Base-by-base conservation (phyloP, 73 alveolate species). In the Symbiodinium pilosum region DNA sequence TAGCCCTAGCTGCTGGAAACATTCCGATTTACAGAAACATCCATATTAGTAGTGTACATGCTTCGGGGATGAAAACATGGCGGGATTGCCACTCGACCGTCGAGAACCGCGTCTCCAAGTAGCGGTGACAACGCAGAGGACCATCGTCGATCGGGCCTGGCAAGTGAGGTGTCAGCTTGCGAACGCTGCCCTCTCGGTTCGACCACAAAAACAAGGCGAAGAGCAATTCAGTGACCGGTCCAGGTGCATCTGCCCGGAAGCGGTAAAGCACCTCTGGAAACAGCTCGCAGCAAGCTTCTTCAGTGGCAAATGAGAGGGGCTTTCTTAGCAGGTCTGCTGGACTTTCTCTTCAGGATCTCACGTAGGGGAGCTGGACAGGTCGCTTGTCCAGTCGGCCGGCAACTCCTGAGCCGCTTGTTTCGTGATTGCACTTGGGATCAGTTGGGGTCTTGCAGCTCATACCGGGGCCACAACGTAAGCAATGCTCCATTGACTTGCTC, bases 221-320 rank as follows among this genome's bases (percentile, higher is more conserved):
- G 41, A 5, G 36, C 96, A 75, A 84, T 40, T 89, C 96, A 12
- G 96, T 89, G 36, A 83, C 47, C 16, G 96, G 40, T 64, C 96
- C 96, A 26, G 96, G 96, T 38, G 96, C 96, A 68, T 89, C 96
- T 68, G 75, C 87, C 77, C 96, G 96, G 51, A 89, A 89, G 38
- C 96, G 96, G 96, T 89, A 89, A 87, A 89, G 81, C 32, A 89
- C 96, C 96, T 89, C 41, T 16, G 12, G 28, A 39, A 34, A 21
- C 1, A 8, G 51, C 11, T 34, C n/a, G 21, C 18, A 14, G 52
- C 87, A 2, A 34, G 87, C 32, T 38, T 11, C 4, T 3, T 38
- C 26, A 24, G 43, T 32, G 86, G 86, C 86, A 73, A 24, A 6
- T 38, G 28, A 73, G n/a, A n/a, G n/a, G n/a, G n/a, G n/a, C n/a